Evolutionary conservation across 2,329 filamentous ascomycete species (phyloP).

Genomic region (Parasarocladium wereldwijsianum): DNA sequence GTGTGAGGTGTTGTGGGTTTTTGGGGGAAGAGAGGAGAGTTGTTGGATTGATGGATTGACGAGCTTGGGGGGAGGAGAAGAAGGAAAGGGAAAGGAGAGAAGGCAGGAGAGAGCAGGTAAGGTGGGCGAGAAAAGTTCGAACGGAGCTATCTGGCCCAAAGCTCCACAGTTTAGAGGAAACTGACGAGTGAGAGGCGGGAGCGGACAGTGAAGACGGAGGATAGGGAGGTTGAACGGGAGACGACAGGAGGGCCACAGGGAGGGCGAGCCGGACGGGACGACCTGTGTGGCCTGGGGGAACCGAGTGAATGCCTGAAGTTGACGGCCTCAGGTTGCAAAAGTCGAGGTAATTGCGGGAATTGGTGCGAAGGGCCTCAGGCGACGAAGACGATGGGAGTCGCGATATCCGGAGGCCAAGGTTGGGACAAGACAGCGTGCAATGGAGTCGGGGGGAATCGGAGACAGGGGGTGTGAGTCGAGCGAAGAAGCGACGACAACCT

Average conservation of each 20-base stretch:
- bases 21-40: conserved; percentile 26
- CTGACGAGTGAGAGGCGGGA: conserved; percentile 10
- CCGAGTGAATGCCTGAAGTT: no score
- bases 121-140: conserved; percentile 19
- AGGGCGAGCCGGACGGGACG: neutral
- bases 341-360: no score
- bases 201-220: neutral
- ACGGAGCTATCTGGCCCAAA: conserved; percentile 22
- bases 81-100: conserved; percentile 17
- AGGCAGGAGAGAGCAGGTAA: conserved; percentile 25
- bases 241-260: neutral
- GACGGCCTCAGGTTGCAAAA: no score
- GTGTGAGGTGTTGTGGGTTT: conserved; percentile 22
- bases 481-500: no score
- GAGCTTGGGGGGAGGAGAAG: conserved; percentile 15
- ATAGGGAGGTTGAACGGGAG: neutral
- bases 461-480: conserved; percentile 2
- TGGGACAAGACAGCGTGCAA: no score
- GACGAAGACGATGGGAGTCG: no score
- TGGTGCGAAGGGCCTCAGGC: no score
- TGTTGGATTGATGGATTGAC: conserved; percentile 10
- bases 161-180: no score
- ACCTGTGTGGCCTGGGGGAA: no score
- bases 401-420: no score
- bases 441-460: conserved; percentile 3